Evolutionary conservation across 139 green algal genomes (phyloP).

Genomic region (Chlamydomonas asymmetrica): DNA sequence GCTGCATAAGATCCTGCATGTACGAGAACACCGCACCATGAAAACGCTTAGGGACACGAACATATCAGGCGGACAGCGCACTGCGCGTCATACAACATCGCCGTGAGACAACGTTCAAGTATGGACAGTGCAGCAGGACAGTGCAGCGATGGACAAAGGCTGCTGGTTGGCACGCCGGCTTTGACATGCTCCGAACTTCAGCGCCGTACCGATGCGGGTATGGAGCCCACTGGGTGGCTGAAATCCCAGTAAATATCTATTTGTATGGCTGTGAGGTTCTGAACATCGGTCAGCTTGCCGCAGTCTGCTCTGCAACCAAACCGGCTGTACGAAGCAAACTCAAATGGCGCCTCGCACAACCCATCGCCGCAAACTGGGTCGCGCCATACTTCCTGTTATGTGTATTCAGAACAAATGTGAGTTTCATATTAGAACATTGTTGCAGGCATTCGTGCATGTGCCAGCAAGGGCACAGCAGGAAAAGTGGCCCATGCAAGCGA

Average conservation of each 20-base stretch:
- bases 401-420: too few species aligned
- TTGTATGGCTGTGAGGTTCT: constrained; percentile 70
- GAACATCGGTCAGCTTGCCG: constrained; percentile 70
- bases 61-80: too few species aligned
- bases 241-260: constrained; percentile 80
- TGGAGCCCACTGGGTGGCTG: constrained; percentile 62
- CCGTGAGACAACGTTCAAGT: too few species aligned
- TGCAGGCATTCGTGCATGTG: too few species aligned
- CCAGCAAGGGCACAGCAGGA: too few species aligned
- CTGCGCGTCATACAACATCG: too few species aligned
- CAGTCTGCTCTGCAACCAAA: constrained; percentile 88
- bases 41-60: too few species aligned
- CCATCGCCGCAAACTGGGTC: constrained; percentile 85
- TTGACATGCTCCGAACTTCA: too few species aligned
- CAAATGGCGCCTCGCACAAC: constrained; percentile 76
- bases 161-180: too few species aligned
- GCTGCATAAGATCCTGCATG: constrained; percentile 70
- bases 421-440: too few species aligned
- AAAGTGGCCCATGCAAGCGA: not conserved
- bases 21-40: not conserved
- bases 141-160: too few species aligned
- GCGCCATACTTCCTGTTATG: constrained; percentile 69
- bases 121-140: too few species aligned
- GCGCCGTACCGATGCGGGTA: constrained; percentile 61
- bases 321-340: constrained; percentile 78